phyloP scores from a whole-genome alignment of 1,139 yeast species.

The Lodderomyces elongisporus region DNA sequence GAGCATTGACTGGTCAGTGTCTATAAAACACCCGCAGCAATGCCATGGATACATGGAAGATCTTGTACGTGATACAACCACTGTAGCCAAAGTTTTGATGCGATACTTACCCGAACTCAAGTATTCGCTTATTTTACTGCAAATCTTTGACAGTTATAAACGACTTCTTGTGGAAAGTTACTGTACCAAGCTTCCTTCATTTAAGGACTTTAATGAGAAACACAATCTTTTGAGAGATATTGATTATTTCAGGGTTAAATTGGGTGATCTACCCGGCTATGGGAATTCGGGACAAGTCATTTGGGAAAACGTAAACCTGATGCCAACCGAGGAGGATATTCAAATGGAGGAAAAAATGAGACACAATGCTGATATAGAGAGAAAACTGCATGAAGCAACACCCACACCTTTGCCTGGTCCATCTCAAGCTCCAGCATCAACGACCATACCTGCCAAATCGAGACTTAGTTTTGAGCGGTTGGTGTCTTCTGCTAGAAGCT shows the following conservation, averaged over 20 bases:
- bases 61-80: conserved; percentile 60
- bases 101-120: conserved; percentile 54
- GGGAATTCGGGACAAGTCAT: conserved; percentile 63
- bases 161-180: conserved; percentile 51
- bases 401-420: too few species aligned
- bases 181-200: conserved; percentile 44
- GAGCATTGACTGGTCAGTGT: conserved; percentile 48
- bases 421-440: too few species aligned
- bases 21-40: conserved; percentile 37
- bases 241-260: conserved; percentile 59
- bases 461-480: conserved; percentile 8
- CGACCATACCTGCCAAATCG: conserved; percentile 1
- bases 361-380: conserved; percentile 26
- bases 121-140: conserved; percentile 46
- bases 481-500: conserved; percentile 8
- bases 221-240: conserved; percentile 55
- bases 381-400: conserved; percentile 5
- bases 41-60: conserved; percentile 62
- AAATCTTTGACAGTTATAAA: conserved; percentile 59
- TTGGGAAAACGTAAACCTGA: conserved; percentile 58
- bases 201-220: conserved; percentile 51
- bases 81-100: conserved; percentile 56
- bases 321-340: conserved; percentile 48
- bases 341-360: conserved; percentile 46
- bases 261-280: conserved; percentile 57